Conservation (phyloP, 2,329 filamentous ascomycete species). For the Lachnellula subtilissima region DNA sequence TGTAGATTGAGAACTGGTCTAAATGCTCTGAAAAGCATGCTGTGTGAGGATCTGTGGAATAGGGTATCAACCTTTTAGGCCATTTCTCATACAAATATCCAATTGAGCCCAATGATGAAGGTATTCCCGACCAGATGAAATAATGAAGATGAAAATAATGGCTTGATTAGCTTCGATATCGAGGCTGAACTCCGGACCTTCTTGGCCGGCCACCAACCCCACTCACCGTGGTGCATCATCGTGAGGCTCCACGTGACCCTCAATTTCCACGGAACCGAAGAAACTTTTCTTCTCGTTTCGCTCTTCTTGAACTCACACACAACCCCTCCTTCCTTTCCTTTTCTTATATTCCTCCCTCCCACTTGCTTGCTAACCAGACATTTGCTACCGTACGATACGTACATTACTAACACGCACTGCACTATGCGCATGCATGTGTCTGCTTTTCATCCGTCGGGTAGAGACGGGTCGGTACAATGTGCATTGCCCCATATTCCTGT, state of each 20-base stretch:
- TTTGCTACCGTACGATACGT: neutral
- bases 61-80: no score
- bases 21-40: no score
- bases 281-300: neutral
- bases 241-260: neutral
- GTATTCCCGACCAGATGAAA: no score
- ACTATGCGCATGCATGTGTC: neutral
- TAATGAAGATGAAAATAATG: no score
- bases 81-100: no score
- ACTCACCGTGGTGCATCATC: neutral
- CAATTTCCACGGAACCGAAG: neutral
- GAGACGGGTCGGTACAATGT: neutral
- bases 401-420: no score
- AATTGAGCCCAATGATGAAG: no score
- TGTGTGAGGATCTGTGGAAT: no score
- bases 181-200: neutral
- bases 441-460: no score
- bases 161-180: no score
- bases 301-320: neutral
- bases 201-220: neutral
- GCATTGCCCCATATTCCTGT: neutral
- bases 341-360: neutral
- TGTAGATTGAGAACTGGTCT: no score
- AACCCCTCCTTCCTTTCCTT: neutral
- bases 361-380: neutral